phyloP scores from a whole-genome alignment of 2,329 filamentous ascomycete species.

The Colletotrichum higginsianum region DNA sequence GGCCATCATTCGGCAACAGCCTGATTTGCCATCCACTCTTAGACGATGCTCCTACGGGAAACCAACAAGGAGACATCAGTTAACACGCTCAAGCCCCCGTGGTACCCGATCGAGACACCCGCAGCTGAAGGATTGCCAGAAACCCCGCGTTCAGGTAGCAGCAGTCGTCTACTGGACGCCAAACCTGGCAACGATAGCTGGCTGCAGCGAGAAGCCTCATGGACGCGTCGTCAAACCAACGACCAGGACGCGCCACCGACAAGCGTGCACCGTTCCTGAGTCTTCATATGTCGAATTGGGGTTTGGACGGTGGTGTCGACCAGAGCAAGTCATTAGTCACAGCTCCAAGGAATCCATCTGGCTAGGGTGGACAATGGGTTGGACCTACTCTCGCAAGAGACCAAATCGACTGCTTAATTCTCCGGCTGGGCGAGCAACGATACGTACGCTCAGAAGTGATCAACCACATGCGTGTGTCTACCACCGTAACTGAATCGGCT shows the following conservation, averaged over 20 bases:
- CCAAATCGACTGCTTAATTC: constrained; percentile 26
- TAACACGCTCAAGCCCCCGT: constrained; percentile 4
- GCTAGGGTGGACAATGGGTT: constrained; percentile 11
- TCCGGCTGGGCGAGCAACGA: constrained; percentile 24
- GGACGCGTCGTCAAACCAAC: constrained; percentile 30
- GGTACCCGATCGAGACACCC: constrained; percentile 30
- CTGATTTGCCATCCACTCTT: constrained; percentile 20
- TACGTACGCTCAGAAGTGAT: constrained; percentile 20
- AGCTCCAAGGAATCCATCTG: constrained; percentile 1
- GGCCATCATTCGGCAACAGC: not conserved
- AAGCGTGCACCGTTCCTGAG: constrained; percentile 5
- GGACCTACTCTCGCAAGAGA: constrained; percentile 8
- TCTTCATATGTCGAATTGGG: constrained; percentile 12
- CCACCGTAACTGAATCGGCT: constrained; percentile 25
- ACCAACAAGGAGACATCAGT: constrained; percentile 13
- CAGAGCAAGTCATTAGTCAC: constrained; percentile 1
- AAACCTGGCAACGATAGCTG: constrained; percentile 8
- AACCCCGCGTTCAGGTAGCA: constrained; percentile 17
- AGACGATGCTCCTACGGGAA: constrained; percentile 8
- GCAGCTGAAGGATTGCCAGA: constrained; percentile 28
- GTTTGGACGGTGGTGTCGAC: constrained; percentile 1
- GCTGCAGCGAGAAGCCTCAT: constrained; percentile 30
- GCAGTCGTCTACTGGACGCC: constrained; percentile 8
- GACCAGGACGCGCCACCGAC: constrained; percentile 24
- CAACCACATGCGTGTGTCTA: constrained; percentile 6